Conservation (phyloP, 352 stramenopile species). For the Pythium pyrilobum region DNA sequence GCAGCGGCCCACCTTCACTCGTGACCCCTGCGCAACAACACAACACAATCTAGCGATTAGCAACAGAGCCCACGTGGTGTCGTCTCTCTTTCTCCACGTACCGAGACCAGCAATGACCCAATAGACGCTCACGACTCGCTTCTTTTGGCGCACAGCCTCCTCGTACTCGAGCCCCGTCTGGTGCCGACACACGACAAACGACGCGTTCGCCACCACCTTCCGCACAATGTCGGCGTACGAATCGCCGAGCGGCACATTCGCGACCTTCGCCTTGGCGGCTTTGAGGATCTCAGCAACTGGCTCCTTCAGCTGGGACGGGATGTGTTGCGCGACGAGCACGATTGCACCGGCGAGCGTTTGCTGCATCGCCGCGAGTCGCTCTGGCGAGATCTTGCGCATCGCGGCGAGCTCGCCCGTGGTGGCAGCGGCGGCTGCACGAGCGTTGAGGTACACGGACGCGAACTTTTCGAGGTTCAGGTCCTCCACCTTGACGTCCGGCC, state of each 20-base stretch:
- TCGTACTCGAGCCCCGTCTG: constrained; percentile 78
- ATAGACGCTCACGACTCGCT: constrained; percentile 75
- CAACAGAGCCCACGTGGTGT: no score
- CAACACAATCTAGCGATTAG: not conserved
- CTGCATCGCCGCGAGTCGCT: constrained; percentile 56
- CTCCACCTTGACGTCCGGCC: constrained; percentile 13
- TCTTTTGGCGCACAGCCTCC: constrained; percentile 60
- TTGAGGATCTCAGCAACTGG: constrained; percentile 65
- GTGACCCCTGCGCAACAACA: constrained; percentile 2
- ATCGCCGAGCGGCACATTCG: constrained; percentile 62
- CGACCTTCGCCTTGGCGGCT: constrained; percentile 67
- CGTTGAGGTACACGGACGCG: constrained; percentile 11
- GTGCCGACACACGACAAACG: constrained; percentile 80
- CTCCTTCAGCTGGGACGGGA: constrained; percentile 54
- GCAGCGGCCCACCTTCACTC: constrained; percentile 17
- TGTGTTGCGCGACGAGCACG: constrained; percentile 73
- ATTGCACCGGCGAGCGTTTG: constrained; percentile 46
- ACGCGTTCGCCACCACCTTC: constrained; percentile 75
- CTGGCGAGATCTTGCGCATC: constrained; percentile 15
- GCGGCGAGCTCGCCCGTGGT: constrained; percentile 14
- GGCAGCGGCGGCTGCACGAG: not conserved
- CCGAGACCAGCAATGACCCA: constrained; percentile 57
- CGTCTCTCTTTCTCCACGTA: no score
- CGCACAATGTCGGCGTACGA: constrained; percentile 73
- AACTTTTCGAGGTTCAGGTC: constrained; percentile 4